A percentile compares a stretch with the other conserved stretches of the same genome.
Conservation (phyloP, 208 protist species). For the Crithidia brevicula region DNA sequence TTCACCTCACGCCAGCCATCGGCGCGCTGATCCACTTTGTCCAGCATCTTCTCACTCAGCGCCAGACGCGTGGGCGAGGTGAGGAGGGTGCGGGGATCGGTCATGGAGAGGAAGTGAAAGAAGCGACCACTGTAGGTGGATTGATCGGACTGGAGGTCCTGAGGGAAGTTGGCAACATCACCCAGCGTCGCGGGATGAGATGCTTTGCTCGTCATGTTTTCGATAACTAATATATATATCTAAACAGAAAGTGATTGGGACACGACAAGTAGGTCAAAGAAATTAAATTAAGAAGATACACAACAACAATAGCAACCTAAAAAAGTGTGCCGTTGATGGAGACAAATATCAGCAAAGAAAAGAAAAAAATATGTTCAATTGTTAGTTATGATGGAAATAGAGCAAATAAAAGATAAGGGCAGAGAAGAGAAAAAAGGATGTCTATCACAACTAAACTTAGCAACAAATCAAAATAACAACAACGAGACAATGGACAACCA, state of each 20-base stretch:
- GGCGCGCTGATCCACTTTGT: conserved; percentile 27
- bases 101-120: conserved; percentile 50
- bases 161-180: conserved; percentile 45
- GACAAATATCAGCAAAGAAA: conserved; percentile 1
- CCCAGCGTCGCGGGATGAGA: conserved; percentile 21
- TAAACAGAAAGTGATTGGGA: neutral
- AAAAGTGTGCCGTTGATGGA: no score
- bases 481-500: no score
- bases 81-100: conserved; percentile 54
- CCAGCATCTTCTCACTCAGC: conserved; percentile 35
- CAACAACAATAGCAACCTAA: no score
- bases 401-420: neutral
- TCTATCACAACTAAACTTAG: neutral
- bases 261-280: no score
- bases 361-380: no score
- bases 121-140: conserved; percentile 49
- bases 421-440: neutral
- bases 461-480: neutral
- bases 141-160: conserved; percentile 44
- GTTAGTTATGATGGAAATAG: no score
- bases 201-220: neutral
- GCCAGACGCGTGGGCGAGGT: conserved; percentile 41
- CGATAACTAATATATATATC: no score
- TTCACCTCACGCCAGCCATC: conserved; percentile 32
- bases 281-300: no score